These are phyloP conservation scores for Myxozyma geophila DNA, from an alignment of 805 yeast genomes.

Conservation along the genomic window DNA sequence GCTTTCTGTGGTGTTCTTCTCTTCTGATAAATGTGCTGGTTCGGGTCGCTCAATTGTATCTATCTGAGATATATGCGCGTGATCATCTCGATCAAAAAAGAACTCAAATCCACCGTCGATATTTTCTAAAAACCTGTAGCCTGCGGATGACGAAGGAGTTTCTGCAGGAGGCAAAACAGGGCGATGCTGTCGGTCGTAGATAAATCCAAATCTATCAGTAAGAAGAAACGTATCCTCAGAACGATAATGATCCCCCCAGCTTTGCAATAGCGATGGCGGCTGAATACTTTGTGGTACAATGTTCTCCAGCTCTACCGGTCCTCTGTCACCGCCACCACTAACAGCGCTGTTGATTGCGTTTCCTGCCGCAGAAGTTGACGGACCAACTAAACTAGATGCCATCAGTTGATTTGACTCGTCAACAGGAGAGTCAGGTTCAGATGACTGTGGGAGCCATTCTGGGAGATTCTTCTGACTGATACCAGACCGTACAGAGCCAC, in stretches of 20 bases:
- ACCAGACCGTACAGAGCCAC: slow-evolving; percentile 14
- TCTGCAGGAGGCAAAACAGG: slow-evolving; percentile 33
- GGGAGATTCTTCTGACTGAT: slow-evolving; percentile 18
- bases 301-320: slow-evolving; percentile 54
- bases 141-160: slow-evolving; percentile 10
- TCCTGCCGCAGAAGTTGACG: not conserved
- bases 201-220: slow-evolving; percentile 58
- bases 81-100: slow-evolving; percentile 21
- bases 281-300: slow-evolving; percentile 43
- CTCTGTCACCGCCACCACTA: slow-evolving; percentile 25
- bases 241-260: slow-evolving; percentile 40
- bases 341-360: not conserved
- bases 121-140: slow-evolving; percentile 30
- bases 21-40: slow-evolving; percentile 22
- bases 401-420: slow-evolving; percentile 10
- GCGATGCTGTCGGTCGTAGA: slow-evolving; percentile 43
- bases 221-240: slow-evolving; percentile 39
- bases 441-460: slow-evolving; percentile 28
- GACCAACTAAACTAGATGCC: slow-evolving; percentile 9
- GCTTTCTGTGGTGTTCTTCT: not conserved
- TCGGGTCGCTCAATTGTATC: slow-evolving; percentile 21
- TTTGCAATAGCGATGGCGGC: slow-evolving; percentile 44
- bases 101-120: slow-evolving; percentile 30
- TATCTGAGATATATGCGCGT: not conserved
- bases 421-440: not conserved